A percentile compares a stretch with the other conserved stretches of the same genome.
Evolutionary conservation across 2,329 filamentous ascomycete genomes (phyloP).

Genomic region (Curvularia sp.): DNA sequence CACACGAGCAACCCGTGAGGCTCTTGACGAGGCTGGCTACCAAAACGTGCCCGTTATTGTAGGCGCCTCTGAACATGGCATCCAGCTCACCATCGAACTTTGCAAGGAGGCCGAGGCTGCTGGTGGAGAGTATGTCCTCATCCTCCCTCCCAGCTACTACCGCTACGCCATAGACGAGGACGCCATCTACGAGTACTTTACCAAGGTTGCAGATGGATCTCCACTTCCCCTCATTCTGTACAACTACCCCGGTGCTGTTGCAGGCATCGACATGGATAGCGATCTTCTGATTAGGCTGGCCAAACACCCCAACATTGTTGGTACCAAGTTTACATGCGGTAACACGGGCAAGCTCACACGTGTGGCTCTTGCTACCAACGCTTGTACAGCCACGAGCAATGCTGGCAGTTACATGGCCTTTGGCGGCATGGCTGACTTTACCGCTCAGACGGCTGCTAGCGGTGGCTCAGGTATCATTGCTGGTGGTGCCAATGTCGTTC

Average conservation of each 20-base stretch:
- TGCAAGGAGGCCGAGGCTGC: constrained; percentile 70
- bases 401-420: constrained; percentile 76
- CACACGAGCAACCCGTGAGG: constrained; percentile 78
- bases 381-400: constrained; percentile 66
- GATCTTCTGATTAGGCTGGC: constrained; percentile 83
- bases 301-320: constrained; percentile 81
- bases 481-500: constrained; percentile 83
- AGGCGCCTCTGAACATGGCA: constrained; percentile 81
- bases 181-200: constrained; percentile 76
- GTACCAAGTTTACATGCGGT: constrained; percentile 91
- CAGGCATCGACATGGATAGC: constrained; percentile 88
- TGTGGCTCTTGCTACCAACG: constrained; percentile 74
- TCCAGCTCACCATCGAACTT: constrained; percentile 79
- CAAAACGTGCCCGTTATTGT: constrained; percentile 78
- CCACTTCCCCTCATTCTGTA: constrained; percentile 83
- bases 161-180: constrained; percentile 76
- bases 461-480: constrained; percentile 86
- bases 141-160: constrained; percentile 86
- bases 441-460: constrained; percentile 77
- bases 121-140: constrained; percentile 79
- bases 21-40: constrained; percentile 82
- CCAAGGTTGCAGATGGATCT: constrained; percentile 74
- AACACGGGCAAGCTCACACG: constrained; percentile 89
- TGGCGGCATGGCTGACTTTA: constrained; percentile 88
- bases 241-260: constrained; percentile 88